These are phyloP conservation scores for Coemansia reversa DNA, from an alignment of 192 early-diverging fungal species.

Conservation along the genomic window DNA sequence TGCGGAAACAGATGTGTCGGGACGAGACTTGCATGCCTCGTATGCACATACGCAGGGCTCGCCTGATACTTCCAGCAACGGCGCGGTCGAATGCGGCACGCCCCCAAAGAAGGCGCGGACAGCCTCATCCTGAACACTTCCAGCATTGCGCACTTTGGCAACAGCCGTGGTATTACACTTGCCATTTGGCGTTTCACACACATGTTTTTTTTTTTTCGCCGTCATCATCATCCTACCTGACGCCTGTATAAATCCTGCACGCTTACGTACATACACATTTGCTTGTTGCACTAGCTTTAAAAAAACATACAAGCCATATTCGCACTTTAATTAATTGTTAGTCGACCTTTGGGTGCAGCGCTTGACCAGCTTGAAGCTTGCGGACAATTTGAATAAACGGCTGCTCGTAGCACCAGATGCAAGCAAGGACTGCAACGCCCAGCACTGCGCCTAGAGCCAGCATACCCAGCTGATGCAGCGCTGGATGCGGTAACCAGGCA, in stretches of 20 bases:
- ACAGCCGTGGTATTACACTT: constrained; percentile 3
- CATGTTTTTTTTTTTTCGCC: neutral
- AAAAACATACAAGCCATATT: neutral
- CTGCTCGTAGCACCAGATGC: constrained; percentile 37
- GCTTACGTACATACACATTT: no score
- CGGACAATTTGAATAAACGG: constrained; percentile 26
- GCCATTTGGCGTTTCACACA: neutral
- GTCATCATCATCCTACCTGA: neutral
- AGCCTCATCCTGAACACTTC: constrained; percentile 21
- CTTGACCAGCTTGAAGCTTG: constrained; percentile 17
- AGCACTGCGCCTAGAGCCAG: constrained; percentile 20
- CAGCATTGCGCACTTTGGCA: neutral
- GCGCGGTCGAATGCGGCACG: constrained; percentile 17
- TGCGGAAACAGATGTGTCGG: neutral
- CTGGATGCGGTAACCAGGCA: neutral
- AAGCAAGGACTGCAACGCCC: constrained; percentile 17
- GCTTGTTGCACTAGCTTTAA: neutral
- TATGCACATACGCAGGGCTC: constrained; percentile 16
- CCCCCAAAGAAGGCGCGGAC: constrained; percentile 54
- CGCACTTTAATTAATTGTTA: neutral
- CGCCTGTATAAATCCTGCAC: neutral
- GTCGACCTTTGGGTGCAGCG: constrained; percentile 5
- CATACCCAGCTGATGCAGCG: constrained; percentile 5
- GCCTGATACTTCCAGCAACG: constrained; percentile 7
- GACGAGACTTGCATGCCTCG: constrained; percentile 8